Evolutionary conservation across 257 asterid species (phyloP).

Genomic region (Vinca minor): DNA sequence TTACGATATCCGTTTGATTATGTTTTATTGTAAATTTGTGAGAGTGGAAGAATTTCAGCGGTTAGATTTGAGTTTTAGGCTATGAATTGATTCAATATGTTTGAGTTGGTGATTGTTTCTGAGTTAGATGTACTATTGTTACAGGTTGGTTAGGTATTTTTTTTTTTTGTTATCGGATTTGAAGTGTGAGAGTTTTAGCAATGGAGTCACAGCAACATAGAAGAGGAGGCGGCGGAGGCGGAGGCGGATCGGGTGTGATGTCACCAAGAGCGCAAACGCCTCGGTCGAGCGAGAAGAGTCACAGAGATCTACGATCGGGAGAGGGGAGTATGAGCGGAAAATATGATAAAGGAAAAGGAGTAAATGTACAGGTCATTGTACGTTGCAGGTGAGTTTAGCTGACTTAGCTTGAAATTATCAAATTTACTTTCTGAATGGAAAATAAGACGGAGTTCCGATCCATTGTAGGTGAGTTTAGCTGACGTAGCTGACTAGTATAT

Average conservation of each 20-base stretch:
- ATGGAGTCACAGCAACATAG: constrained; percentile 63
- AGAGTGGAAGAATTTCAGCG: neutral
- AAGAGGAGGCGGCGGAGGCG: constrained; percentile 48
- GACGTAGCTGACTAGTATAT: too few relatives aligned
- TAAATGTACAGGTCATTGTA: constrained; percentile 90
- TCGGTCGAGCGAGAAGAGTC: constrained; percentile 60
- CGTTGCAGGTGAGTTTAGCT: constrained; percentile 70
- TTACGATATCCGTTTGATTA: neutral
- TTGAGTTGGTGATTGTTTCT: constrained; percentile 14
- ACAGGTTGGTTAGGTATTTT: neutral
- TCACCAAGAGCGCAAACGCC: constrained; percentile 62
- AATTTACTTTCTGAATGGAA: neutral
- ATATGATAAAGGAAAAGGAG: constrained; percentile 82
- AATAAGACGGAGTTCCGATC: neutral
- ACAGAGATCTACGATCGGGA: constrained; percentile 84
- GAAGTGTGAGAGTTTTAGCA: constrained; percentile 4
- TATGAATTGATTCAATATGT: constrained; percentile 28
- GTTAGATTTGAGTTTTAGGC: neutral
- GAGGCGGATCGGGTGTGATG: constrained; percentile 6
- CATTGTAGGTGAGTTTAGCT: too few relatives aligned
- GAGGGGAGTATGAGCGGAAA: constrained; percentile 71
- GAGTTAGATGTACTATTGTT: neutral
- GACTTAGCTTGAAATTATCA: neutral
- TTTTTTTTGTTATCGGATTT: constrained; percentile 8
- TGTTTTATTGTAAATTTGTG: neutral